A percentile compares a stretch with the other conserved stretches of the same genome.
phyloP scores from a whole-genome alignment of 306 rosid species.

The Trifolium repens region DNA sequence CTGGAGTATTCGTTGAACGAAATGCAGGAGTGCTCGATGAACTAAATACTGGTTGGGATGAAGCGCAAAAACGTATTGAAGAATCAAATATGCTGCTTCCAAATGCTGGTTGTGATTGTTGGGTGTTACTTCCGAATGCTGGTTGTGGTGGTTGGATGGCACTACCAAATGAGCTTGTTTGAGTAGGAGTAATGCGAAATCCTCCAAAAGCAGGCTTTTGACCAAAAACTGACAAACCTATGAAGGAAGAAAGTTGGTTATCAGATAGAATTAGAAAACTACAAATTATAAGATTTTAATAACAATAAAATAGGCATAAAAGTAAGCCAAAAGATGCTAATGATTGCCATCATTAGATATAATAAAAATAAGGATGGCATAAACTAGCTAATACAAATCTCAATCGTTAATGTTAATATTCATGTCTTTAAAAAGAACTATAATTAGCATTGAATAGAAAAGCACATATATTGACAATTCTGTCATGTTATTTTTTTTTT shows the following conservation, averaged over 20 bases:
- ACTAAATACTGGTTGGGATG: conserved; percentile 69
- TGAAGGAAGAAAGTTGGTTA: conserved; percentile 27
- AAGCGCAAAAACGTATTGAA: conserved; percentile 74
- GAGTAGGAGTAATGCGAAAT: conserved; percentile 77
- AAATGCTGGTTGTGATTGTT: conserved; percentile 82
- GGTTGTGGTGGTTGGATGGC: conserved; percentile 75
- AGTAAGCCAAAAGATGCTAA: conserved; percentile 23
- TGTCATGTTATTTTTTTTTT: no score
- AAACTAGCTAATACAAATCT: conserved; percentile 1
- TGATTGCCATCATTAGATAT: conserved; percentile 1
- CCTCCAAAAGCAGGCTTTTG: conserved; percentile 88
- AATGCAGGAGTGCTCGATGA: conserved; percentile 51
- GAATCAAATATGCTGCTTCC: conserved; percentile 88
- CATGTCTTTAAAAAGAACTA: background rate
- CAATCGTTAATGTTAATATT: conserved; percentile 6
- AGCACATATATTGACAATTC: no score
- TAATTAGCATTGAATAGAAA: no score
- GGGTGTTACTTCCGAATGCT: conserved; percentile 73
- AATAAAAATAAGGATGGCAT: conserved; percentile 16
- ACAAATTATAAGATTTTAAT: background rate
- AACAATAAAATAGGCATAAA: background rate
- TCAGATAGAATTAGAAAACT: conserved; percentile 41
- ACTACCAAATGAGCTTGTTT: conserved; percentile 79
- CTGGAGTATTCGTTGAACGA: conserved; percentile 47
- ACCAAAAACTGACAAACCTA: conserved; percentile 80